Evolutionary conservation across 768 basidiomycete genomes (phyloP), one percentile per base, ranked within the genome.

Genomic region (Crucibulum laeve): DNA sequence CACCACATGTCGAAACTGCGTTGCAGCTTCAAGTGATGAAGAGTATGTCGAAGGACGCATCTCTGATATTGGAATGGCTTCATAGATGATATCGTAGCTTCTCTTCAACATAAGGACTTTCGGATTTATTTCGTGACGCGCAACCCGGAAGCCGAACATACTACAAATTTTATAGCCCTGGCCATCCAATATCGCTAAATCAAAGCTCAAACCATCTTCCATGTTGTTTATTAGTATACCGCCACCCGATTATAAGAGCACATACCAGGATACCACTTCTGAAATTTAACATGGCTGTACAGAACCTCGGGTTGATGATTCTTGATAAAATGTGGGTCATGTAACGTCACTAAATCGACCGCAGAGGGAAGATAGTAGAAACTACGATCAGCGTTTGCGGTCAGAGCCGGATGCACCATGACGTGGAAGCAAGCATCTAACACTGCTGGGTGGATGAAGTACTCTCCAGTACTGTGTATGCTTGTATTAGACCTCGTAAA

Each of bases 341-440:
- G 18, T 6, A 36, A 17, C 11, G 17, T 18, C 6, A 36, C 17
- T 18, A 17, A 6, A 11, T 36, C 11, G 6, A 36, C 17, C 18
- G 10, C 35, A 18, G 35, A 8, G 7, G 35, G 35, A 6, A 36
- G 35, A 19, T 36, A 36, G 50, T 62, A 67, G 18, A 49, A 50
- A 28, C 51, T 56, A 6, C 45, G 46, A 38, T 63, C 60, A 18
- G 45, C 44, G 40, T 60, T 55, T 4, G 59, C 60, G 8, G 59
- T 61, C 43, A 69, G 50, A 1, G 53, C 41, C 18, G 55, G 58
- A 43, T 66, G 61, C 2, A 63, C 54, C 6, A 57, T 43, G 32
- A 59, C 51, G 23, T 70, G 68, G 3, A 70, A 35, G 28, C 61
- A 62, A 1, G 63, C 58, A 42, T 71, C 69, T 4, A 72, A 46